Percentiles rank a stretch among this genome's conserved stretches.
Conservation (phyloP, 352 stramenopile genomes). For the Elongisporangium anandrum region DNA sequence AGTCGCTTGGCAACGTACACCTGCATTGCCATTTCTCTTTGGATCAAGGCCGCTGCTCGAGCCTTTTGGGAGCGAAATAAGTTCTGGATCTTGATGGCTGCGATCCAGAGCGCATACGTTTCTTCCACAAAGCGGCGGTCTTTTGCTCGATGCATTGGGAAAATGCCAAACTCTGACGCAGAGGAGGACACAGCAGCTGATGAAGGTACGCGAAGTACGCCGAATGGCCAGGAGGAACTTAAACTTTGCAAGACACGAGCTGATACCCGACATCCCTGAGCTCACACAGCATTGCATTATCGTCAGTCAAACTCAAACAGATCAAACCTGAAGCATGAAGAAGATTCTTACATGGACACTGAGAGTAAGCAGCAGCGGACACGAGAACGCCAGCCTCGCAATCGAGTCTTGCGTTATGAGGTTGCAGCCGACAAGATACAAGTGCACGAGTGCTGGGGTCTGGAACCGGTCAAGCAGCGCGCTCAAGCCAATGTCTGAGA, state of each 20-base stretch:
- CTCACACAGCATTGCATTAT: not conserved
- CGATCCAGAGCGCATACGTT: constrained; percentile 43
- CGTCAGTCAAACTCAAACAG: not conserved
- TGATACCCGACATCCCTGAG: constrained; percentile 54
- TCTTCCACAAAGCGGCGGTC: constrained; percentile 62
- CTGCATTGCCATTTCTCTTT: constrained; percentile 32
- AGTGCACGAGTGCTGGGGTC: constrained; percentile 37
- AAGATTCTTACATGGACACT: constrained; percentile 49
- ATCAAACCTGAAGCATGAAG: too few species aligned
- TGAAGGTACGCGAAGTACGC: constrained; percentile 31
- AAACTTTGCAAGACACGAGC: constrained; percentile 52
- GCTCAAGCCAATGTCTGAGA: constrained; percentile 53
- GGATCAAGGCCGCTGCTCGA: constrained; percentile 14
- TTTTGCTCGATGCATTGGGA: constrained; percentile 61
- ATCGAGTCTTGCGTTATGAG: constrained; percentile 64
- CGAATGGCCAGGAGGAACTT: constrained; percentile 65
- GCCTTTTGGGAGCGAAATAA: constrained; percentile 49
- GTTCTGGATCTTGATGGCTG: constrained; percentile 68
- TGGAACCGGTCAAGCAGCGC: constrained; percentile 57
- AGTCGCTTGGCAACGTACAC: constrained; percentile 41
- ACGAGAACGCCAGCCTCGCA: constrained; percentile 49
- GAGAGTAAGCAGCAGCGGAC: constrained; percentile 63
- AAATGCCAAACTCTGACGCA: constrained; percentile 45
- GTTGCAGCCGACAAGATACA: constrained; percentile 54
- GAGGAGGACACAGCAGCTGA: constrained; percentile 11